These are phyloP conservation scores for Ephemerocybe angulata DNA, from an alignment of 768 basidiomycete species.

Conservation along the genomic window DNA sequence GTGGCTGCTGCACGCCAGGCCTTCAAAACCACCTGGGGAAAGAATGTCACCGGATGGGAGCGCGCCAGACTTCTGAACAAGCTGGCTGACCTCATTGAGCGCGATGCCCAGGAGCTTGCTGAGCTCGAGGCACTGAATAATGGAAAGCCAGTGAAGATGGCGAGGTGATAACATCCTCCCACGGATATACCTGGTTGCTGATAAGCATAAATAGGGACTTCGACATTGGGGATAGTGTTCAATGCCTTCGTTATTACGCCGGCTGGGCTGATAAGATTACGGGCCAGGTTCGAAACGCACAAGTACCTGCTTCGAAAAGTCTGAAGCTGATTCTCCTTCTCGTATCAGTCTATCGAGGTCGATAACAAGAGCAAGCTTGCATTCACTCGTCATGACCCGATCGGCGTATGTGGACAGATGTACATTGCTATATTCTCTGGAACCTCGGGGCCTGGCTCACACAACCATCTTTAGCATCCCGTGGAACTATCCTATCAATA, in stretches of 20 bases:
- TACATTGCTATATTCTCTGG: constrained; percentile 23
- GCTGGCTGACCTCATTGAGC: constrained; percentile 87
- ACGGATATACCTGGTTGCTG: constrained; percentile 33
- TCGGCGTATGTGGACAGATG: constrained; percentile 96
- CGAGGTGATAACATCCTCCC: constrained; percentile 28
- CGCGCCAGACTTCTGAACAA: constrained; percentile 78
- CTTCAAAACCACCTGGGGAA: constrained; percentile 85
- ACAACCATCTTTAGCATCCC: constrained; percentile 57
- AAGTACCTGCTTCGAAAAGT: background rate
- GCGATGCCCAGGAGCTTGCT: constrained; percentile 75
- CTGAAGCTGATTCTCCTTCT: background rate
- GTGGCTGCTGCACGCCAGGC: constrained; percentile 81
- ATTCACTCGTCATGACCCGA: constrained; percentile 84
- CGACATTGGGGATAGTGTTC: constrained; percentile 75
- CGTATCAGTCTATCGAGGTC: constrained; percentile 65
- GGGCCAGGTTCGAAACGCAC: constrained; percentile 58
- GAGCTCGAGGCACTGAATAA: constrained; percentile 87
- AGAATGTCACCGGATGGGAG: constrained; percentile 80
- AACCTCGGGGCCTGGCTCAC: constrained; percentile 2
- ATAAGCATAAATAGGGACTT: constrained; percentile 65
- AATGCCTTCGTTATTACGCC: constrained; percentile 86
- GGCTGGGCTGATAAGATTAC: constrained; percentile 95
- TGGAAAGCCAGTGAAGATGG: constrained; percentile 76
- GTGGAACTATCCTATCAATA: constrained; percentile 90
- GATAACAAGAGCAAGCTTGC: constrained; percentile 78